A percentile compares a stretch with the other conserved stretches of the same genome.
These are phyloP conservation scores for Teunomyces aglyptinius DNA, from an alignment of 805 yeast genomes.

Conservation along the genomic window DNA sequence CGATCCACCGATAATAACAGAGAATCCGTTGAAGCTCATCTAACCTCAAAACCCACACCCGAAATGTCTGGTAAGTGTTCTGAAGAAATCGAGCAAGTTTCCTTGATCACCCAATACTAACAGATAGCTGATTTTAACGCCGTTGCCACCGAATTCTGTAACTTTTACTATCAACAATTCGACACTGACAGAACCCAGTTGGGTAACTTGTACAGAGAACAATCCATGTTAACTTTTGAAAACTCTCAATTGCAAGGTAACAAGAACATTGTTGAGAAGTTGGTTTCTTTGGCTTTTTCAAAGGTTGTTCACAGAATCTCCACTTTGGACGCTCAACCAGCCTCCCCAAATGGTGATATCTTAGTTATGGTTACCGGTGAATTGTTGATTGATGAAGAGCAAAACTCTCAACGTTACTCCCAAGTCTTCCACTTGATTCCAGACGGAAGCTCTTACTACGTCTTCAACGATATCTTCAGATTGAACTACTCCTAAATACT, in stretches of 20 bases:
- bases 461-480: conserved; percentile 95
- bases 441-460: conserved; percentile 87
- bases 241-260: conserved; percentile 94
- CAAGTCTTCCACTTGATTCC: conserved; percentile 97
- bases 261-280: conserved; percentile 86
- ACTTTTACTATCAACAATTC: conserved; percentile 92
- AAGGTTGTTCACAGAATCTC: conserved; percentile 92
- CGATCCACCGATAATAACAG: conserved; percentile 1
- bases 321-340: conserved; percentile 97
- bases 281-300: conserved; percentile 83
- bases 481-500: conserved; percentile 68
- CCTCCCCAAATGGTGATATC: conserved; percentile 87
- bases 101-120: conserved; percentile 5
- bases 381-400: conserved; percentile 88
- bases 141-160: conserved; percentile 76
- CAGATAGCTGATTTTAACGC: conserved; percentile 42
- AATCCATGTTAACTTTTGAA: conserved; percentile 97
- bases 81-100: not conserved
- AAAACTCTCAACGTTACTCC: conserved; percentile 92
- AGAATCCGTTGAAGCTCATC: conserved; percentile 1
- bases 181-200: conserved; percentile 89
- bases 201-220: conserved; percentile 92
- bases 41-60: not conserved
- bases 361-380: conserved; percentile 98
- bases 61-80: conserved; percentile 30